Conservation (phyloP, 352 stramenopile species). For the Pythium dissotocum region DNA sequence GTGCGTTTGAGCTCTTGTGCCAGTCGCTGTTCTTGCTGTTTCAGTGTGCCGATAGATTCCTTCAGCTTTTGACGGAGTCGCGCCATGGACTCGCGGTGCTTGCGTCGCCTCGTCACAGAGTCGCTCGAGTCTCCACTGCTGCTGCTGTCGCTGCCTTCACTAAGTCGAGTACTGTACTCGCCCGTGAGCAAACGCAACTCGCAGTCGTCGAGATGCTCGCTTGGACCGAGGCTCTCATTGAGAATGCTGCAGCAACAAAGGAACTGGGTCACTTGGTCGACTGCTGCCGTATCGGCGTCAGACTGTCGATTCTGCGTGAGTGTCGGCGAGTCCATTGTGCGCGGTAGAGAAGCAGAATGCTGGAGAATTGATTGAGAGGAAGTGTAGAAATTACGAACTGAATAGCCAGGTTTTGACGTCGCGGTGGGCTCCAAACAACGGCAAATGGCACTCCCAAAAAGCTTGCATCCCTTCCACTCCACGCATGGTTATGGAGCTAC, state of each 20-base stretch:
- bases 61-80: slow-evolving; percentile 5
- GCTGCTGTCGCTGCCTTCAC: neutral
- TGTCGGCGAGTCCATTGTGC: too few relatives aligned
- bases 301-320: too few relatives aligned
- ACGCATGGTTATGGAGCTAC: too few relatives aligned
- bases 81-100: slow-evolving; percentile 19
- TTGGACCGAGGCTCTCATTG: neutral
- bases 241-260: slow-evolving; percentile 15
- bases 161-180: neutral
- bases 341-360: too few relatives aligned
- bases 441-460: too few relatives aligned
- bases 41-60: slow-evolving; percentile 1
- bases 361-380: too few relatives aligned
- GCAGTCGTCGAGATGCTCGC: slow-evolving; percentile 12
- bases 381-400: too few relatives aligned
- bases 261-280: too few relatives aligned
- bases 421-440: too few relatives aligned
- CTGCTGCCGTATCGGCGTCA: too few relatives aligned
- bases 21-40: slow-evolving; percentile 18
- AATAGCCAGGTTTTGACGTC: too few relatives aligned
- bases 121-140: neutral
- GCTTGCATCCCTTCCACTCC: too few relatives aligned
- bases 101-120: neutral
- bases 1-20: neutral
- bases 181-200: neutral